Conservation (phyloP, 345 rosid genomes). For the Anacardium occidentale region DNA sequence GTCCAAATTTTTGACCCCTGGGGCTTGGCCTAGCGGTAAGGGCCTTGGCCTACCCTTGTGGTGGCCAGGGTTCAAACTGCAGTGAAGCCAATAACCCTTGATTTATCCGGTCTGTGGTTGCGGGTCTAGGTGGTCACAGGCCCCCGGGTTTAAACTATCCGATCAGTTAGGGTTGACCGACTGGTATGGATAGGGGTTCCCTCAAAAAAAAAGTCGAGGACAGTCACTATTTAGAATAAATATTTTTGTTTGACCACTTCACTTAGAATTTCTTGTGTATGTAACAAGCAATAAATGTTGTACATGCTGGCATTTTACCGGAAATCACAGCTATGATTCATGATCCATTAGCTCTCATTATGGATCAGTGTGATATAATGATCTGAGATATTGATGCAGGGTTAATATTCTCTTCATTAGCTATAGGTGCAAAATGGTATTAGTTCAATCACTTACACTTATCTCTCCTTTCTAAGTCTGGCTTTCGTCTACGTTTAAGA, state of each 20-base stretch:
- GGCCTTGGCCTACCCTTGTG: no score
- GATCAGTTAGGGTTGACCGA: no score
- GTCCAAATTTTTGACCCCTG: no score
- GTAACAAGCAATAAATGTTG: background rate
- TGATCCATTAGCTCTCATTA: background rate
- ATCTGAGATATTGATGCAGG: background rate
- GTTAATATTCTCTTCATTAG: background rate
- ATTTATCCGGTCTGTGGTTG: no score
- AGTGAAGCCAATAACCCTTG: no score
- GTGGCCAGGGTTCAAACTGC: no score
- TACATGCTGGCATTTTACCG: background rate
- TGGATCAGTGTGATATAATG: background rate
- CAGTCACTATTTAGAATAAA: conserved; percentile 3
- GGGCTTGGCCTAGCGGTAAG: no score
- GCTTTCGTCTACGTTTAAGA: background rate
- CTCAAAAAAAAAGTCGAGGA: no score
- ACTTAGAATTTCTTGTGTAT: background rate
- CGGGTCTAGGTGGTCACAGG: no score
- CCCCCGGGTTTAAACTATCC: no score
- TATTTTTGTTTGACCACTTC: background rate
- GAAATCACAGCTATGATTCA: background rate
- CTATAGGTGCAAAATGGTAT: background rate
- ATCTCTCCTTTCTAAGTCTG: background rate
- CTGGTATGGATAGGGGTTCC: no score
- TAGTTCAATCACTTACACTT: background rate